A percentile compares a stretch with the other conserved stretches of the same genome.
These are phyloP conservation scores for Tuctoria greenei DNA, from an alignment of 176 grass and related monocot genomes.

Conservation along the genomic window DNA sequence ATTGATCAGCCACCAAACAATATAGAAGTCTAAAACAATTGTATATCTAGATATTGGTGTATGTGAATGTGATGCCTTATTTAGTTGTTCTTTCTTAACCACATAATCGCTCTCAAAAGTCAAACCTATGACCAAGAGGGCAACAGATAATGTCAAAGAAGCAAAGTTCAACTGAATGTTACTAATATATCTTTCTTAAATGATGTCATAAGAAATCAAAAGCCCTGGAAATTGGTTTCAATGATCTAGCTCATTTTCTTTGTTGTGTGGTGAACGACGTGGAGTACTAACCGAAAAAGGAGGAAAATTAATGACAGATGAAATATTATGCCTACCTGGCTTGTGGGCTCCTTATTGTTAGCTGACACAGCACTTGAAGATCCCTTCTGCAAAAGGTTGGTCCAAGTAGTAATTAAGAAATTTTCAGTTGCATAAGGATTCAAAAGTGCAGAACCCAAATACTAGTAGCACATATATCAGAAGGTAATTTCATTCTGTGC, in stretches of 20 bases:
- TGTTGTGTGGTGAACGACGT: neutral
- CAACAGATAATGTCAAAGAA: neutral
- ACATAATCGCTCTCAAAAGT: too few relatives aligned
- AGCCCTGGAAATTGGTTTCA: neutral
- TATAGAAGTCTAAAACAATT: neutral
- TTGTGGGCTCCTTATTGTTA: constrained; percentile 42
- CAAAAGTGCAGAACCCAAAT: neutral
- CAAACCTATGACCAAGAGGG: neutral
- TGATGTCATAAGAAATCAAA: neutral
- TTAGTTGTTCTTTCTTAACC: neutral
- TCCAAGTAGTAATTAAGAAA: constrained; percentile 20
- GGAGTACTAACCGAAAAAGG: neutral
- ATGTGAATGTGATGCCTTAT: neutral
- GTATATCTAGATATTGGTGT: neutral
- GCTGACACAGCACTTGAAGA: constrained; percentile 69
- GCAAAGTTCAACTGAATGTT: neutral
- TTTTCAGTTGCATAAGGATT: neutral
- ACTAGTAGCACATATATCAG: neutral
- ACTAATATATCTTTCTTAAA: neutral
- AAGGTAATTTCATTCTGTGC: neutral
- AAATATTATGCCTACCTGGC: constrained; percentile 44
- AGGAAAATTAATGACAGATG: neutral
- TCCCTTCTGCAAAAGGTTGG: constrained; percentile 47
- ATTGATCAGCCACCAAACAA: neutral
- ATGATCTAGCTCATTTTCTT: neutral